Evolutionary conservation across 2,329 filamentous ascomycete genomes (phyloP).

Genomic region (Cercospora nicotianae): DNA sequence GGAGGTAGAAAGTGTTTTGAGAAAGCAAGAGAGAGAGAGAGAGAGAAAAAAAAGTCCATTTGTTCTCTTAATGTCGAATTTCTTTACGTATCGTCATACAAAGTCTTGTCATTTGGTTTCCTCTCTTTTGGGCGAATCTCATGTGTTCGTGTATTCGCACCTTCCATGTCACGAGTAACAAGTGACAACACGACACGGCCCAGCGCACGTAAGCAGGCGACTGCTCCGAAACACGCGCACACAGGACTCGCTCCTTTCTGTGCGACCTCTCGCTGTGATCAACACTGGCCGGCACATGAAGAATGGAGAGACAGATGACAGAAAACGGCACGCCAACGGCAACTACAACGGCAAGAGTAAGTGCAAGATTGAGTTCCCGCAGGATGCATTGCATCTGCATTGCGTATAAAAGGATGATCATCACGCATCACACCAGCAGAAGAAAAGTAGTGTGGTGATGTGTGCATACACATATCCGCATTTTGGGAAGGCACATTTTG

Average conservation of each 20-base stretch:
- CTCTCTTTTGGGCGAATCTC: no score
- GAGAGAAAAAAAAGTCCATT: slow-evolving; percentile 11
- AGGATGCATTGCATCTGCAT: not conserved
- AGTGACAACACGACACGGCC: no score
- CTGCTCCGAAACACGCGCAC: not conserved
- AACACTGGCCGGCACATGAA: not conserved
- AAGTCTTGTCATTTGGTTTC: not conserved
- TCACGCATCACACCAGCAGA: no score
- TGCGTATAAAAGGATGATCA: not conserved
- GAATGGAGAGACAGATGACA: not conserved
- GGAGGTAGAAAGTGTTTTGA: slow-evolving; percentile 2
- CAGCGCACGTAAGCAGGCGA: not conserved
- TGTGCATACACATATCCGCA: no score
- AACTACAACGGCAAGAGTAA: not conserved
- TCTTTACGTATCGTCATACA: slow-evolving; percentile 1
- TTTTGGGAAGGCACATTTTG: no score
- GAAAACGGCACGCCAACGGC: not conserved
- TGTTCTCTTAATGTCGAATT: slow-evolving; percentile 9
- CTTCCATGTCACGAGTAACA: no score
- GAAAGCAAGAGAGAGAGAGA: not conserved
- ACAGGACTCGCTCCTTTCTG: not conserved
- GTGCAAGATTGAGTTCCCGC: slow-evolving; percentile 1
- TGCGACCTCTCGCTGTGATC: not conserved
- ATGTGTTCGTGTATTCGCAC: no score
- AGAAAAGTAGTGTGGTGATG: no score